Conservation (phyloP, 306 rosid genomes). For the Elaeagnus macrophylla region DNA sequence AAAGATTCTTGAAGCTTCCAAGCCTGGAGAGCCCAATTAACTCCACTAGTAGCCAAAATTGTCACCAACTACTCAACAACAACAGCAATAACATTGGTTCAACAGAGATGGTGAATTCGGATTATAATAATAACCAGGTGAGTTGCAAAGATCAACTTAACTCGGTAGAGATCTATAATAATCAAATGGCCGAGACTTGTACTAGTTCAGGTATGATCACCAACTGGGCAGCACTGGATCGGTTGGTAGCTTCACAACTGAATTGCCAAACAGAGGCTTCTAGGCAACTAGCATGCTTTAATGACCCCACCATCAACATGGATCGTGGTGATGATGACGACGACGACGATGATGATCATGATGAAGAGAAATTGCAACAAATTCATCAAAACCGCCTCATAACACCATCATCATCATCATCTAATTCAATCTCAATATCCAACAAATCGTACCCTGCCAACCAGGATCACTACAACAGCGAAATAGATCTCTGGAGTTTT, state of each 20-base stretch:
- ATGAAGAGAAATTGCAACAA: slow-evolving; percentile 13
- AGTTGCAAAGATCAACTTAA: no score
- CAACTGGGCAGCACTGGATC: slow-evolving; percentile 70
- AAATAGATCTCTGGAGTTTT: slow-evolving; percentile 69
- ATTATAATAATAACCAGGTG: slow-evolving; percentile 20
- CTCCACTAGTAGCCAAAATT: slow-evolving; percentile 37
- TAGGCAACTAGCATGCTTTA: slow-evolving; percentile 42
- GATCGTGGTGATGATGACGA: slow-evolving; percentile 19
- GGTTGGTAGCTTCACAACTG: slow-evolving; percentile 76
- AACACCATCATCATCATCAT: slow-evolving; percentile 41
- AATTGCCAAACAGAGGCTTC: slow-evolving; percentile 51
- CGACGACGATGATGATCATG: slow-evolving; percentile 26
- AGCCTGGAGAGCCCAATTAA: slow-evolving; percentile 57
- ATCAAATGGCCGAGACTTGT: slow-evolving; percentile 15
- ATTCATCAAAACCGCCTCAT: slow-evolving; percentile 17
- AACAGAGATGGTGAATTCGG: slow-evolving; percentile 16
- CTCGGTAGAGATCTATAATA: background rate
- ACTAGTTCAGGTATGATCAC: slow-evolving; percentile 15
- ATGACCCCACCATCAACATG: slow-evolving; percentile 30
- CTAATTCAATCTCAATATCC: background rate
- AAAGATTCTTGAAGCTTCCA: slow-evolving; percentile 62
- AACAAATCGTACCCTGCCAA: slow-evolving; percentile 26
- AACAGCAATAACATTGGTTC: background rate
- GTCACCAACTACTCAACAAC: slow-evolving; percentile 36
- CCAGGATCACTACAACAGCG: slow-evolving; percentile 32